Conservation (phyloP, 495 filamentous ascomycete genomes). For the Endocarpon pusillum region DNA sequence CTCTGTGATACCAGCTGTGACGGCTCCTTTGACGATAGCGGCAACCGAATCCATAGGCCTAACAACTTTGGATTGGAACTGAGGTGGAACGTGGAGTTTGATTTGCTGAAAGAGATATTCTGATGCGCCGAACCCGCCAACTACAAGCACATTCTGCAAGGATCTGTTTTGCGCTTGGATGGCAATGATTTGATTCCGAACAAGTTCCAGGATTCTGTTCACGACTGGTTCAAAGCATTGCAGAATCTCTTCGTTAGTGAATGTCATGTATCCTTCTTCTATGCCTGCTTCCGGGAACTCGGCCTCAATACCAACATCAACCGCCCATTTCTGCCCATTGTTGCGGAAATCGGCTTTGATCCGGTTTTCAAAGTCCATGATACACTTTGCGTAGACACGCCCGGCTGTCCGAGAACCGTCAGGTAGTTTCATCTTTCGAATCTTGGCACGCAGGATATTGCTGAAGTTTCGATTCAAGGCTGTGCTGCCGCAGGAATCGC, state of each 20-base stretch:
- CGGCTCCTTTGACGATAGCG: slow-evolving; percentile 65
- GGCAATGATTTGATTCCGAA: slow-evolving; percentile 66
- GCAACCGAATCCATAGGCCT: slow-evolving; percentile 75
- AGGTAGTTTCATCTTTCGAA: slow-evolving; percentile 69
- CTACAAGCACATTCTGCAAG: slow-evolving; percentile 64
- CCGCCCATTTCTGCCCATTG: slow-evolving; percentile 69
- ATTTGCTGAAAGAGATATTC: slow-evolving; percentile 77
- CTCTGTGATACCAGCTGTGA: slow-evolving; percentile 88
- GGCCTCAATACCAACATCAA: slow-evolving; percentile 65
- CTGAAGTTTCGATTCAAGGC: slow-evolving; percentile 70
- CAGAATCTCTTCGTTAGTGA: slow-evolving; percentile 67
- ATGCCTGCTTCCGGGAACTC: slow-evolving; percentile 68
- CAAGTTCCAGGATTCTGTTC: slow-evolving; percentile 59
- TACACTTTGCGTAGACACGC: slow-evolving; percentile 68
- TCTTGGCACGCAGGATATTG: slow-evolving; percentile 65
- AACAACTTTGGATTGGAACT: slow-evolving; percentile 64
- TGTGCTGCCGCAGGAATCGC: slow-evolving; percentile 63
- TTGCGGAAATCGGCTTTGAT: slow-evolving; percentile 75
- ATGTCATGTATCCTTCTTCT: slow-evolving; percentile 70
- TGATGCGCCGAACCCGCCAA: slow-evolving; percentile 65
- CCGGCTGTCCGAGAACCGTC: slow-evolving; percentile 60
- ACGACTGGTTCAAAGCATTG: slow-evolving; percentile 71
- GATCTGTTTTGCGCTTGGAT: slow-evolving; percentile 60
- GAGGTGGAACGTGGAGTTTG: slow-evolving; percentile 60
- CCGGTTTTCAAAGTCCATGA: slow-evolving; percentile 72